These are phyloP conservation scores for Lecanoromycetidae sp. DNA, from an alignment of 2,329 filamentous ascomycete species.

Conservation along the genomic window DNA sequence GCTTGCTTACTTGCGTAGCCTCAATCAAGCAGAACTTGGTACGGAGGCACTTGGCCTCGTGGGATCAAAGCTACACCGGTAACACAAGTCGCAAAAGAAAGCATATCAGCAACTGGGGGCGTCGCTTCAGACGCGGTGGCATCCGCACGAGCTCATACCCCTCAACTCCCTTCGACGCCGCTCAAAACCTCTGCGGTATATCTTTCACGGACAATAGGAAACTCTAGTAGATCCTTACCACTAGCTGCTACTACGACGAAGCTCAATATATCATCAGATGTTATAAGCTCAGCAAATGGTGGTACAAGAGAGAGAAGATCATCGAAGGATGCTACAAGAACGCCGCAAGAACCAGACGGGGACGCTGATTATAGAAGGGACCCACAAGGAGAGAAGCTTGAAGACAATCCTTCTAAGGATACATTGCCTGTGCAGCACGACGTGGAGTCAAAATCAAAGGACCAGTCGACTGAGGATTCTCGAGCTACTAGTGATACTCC, in stretches of 20 bases:
- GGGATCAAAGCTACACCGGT: conserved; percentile 35
- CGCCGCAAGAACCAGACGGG: neutral
- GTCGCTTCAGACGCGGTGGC: conserved; percentile 27
- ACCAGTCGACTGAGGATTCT: neutral
- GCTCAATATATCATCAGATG: conserved; percentile 34
- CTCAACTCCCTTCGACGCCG: conserved; percentile 21
- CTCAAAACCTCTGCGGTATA: conserved; percentile 29
- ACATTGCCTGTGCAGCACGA: too few species aligned
- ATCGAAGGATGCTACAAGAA: neutral
- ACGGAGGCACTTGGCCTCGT: conserved; percentile 35
- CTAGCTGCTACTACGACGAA: conserved; percentile 34
- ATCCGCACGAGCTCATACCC: conserved; percentile 20
- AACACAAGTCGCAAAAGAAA: conserved; percentile 39
- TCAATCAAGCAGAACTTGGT: conserved; percentile 29
- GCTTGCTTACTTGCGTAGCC: conserved; percentile 3
- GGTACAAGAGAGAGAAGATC: neutral
- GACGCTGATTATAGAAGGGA: neutral
- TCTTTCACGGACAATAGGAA: conserved; percentile 30
- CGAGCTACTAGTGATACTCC: conserved; percentile 5
- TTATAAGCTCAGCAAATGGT: conserved; percentile 19
- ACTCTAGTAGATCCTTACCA: conserved; percentile 34
- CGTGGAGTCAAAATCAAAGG: neutral
- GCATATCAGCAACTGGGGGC: conserved; percentile 33
- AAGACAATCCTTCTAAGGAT: neutral
- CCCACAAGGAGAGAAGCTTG: neutral